A percentile compares a stretch with the other conserved stretches of the same genome.
These are phyloP conservation scores for Pyricularia pennisetigena DNA, from an alignment of 2,329 filamentous ascomycete genomes.

Conservation along the genomic window DNA sequence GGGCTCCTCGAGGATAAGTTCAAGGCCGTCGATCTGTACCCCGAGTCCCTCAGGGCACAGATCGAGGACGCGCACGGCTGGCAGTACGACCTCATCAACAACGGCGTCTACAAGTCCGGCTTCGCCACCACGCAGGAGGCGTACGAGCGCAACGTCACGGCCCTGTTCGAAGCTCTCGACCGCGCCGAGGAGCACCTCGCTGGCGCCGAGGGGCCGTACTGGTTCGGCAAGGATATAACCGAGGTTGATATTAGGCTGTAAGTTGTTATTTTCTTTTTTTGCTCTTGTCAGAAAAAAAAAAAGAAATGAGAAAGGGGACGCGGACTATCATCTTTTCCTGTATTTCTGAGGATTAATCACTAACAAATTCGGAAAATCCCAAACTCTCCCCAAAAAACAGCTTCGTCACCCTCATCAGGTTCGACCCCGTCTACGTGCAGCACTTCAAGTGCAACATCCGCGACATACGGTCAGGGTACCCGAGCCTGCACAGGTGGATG, in stretches of 20 bases:
- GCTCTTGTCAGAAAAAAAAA: background rate
- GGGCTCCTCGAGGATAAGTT: constrained; percentile 51
- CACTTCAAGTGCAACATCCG: constrained; percentile 82
- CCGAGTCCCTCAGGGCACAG: constrained; percentile 46
- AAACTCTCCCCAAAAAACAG: constrained; percentile 13
- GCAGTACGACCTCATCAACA: constrained; percentile 68
- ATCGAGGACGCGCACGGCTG: constrained; percentile 75
- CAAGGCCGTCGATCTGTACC: constrained; percentile 57
- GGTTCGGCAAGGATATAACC: constrained; percentile 66
- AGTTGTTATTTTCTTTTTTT: constrained; percentile 16
- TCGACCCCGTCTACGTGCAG: constrained; percentile 63
- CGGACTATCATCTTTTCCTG: too few relatives aligned
- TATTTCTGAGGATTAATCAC: background rate
- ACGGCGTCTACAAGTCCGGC: constrained; percentile 65
- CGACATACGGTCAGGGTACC: constrained; percentile 78
- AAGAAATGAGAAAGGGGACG: too few relatives aligned
- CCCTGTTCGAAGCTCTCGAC: constrained; percentile 71
- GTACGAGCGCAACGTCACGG: constrained; percentile 63
- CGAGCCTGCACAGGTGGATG: constrained; percentile 71
- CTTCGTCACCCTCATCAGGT: background rate
- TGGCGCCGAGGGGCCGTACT: constrained; percentile 47
- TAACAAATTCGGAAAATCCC: background rate
- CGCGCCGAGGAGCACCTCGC: constrained; percentile 61
- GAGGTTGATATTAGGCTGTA: constrained; percentile 72
- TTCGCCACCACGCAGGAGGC: constrained; percentile 78